Base-by-base conservation (phyloP, 1,284 basidiomycete genomes). In the Laetiporus sulphureus region DNA sequence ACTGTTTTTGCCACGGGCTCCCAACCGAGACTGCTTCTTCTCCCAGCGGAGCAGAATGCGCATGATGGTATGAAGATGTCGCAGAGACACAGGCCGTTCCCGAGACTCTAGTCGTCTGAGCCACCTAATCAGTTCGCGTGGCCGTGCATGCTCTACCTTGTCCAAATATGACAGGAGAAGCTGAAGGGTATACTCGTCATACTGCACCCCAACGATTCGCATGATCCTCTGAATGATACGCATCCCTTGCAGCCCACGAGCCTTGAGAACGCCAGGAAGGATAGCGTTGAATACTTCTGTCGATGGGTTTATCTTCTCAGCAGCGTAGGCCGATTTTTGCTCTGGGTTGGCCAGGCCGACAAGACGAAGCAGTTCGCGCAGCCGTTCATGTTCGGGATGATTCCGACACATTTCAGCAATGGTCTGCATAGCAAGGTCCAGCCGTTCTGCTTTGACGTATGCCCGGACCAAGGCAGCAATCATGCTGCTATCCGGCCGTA, bases 271-370 rank as follows among this genome's bases (percentile, higher is more conserved):
- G 24, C 74, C 73, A 34, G 64, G 63, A 10, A 84, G 58, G 16
- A 82, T 57, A 12, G 75, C 67, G 52, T 87, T 85, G 62, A 83
- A 72, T 15, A 83, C 61, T 31, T 70, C 62, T 19, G 64, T 61
- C 3, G 69, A 73, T 19, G 74, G 73, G 15, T 29, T 20, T 15
- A 51, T 36, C 15, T 45, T 41, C 8, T 40, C 45, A 4, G 49
- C 42, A 36, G 47, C 39, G 31, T 31, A 40, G 13, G 8, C 25
- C 25, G 25, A 27, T 12, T 38, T 37, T 15, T 18, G 31, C 20
- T 16, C 30, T 11, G 40, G 18, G 8, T 29, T 7, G 13, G 34
- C 27, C 23, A 47, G 44, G 7, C 56, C 52, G 24, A 60, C 30
- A 46, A 45, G 48, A 27, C 50, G 31, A 23, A 66, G 55, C 15